These are phyloP conservation scores for Omphalotus olearius DNA, from an alignment of 1,284 basidiomycete species.

Conservation along the genomic window DNA sequence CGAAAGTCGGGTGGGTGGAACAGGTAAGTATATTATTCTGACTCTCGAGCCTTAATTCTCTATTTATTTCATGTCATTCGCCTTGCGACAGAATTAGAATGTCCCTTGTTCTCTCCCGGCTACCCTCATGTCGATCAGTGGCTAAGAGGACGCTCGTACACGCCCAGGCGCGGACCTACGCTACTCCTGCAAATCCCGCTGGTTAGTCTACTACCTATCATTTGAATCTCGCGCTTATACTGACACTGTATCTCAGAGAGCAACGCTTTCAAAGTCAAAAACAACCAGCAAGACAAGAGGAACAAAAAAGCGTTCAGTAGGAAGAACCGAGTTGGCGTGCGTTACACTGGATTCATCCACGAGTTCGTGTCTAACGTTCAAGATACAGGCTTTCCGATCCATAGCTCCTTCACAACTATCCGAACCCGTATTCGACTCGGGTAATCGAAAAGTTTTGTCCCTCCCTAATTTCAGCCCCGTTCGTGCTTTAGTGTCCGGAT, in stretches of 20 bases:
- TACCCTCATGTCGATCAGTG: no score
- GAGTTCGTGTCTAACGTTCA: neutral
- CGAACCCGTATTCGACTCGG: conserved; percentile 30
- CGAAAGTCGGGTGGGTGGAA: no score
- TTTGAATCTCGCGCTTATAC: neutral
- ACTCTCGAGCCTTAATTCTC: no score
- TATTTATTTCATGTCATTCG: no score
- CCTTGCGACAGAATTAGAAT: no score
- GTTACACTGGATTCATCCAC: neutral
- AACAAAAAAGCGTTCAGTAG: conserved; percentile 21
- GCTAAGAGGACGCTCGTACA: no score
- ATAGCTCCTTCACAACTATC: conserved; percentile 31
- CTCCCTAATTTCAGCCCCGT: conserved; percentile 40
- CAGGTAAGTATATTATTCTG: no score
- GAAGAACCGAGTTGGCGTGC: conserved; percentile 22
- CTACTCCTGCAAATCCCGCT: neutral
- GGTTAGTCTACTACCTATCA: neutral
- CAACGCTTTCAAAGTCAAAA: conserved; percentile 8
- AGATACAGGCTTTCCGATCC: conserved; percentile 32
- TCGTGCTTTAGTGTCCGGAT: conserved; percentile 15
- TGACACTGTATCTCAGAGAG: neutral
- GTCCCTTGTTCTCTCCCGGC: no score
- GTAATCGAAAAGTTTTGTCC: conserved; percentile 24
- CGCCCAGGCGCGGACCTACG: conserved; percentile 1
- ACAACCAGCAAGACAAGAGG: conserved; percentile 10